phyloP scores from a whole-genome alignment of 2,329 filamentous ascomycete species.

The Sordariomycetes sp. region DNA sequence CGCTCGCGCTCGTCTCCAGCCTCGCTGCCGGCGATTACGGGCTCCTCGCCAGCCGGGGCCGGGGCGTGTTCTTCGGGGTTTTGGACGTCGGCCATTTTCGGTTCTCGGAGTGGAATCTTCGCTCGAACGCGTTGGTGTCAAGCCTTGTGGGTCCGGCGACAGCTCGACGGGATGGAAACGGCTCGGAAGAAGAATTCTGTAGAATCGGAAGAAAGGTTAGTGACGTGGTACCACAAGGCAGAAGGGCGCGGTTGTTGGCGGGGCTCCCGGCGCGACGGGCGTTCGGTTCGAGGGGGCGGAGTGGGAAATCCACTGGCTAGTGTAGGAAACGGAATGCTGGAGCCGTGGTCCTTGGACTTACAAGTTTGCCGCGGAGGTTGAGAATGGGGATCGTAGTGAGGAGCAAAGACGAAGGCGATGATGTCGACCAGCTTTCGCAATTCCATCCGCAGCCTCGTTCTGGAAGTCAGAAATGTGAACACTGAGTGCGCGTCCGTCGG shows the following conservation, averaged over 20 bases:
- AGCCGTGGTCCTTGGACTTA: not conserved
- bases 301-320: not conserved
- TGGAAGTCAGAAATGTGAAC: not conserved
- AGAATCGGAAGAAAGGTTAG: not conserved
- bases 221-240: no score
- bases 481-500: not conserved
- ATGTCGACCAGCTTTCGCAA: not conserved
- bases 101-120: not conserved
- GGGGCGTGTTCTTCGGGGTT: constrained; percentile 1
- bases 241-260: no score
- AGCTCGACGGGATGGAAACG: not conserved
- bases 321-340: not conserved
- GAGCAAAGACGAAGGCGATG: not conserved
- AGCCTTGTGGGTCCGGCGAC: not conserved
- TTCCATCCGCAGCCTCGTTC: not conserved
- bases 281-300: not conserved
- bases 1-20: not conserved
- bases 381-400: not conserved
- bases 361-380: not conserved
- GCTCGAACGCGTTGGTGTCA: not conserved
- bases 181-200: not conserved
- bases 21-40: not conserved
- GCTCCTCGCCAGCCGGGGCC: not conserved
- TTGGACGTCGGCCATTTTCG: not conserved
- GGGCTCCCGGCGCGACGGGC: not conserved